Base-by-base conservation (phyloP, 2,329 filamentous ascomycete genomes). In the Alternaria solani region DNA sequence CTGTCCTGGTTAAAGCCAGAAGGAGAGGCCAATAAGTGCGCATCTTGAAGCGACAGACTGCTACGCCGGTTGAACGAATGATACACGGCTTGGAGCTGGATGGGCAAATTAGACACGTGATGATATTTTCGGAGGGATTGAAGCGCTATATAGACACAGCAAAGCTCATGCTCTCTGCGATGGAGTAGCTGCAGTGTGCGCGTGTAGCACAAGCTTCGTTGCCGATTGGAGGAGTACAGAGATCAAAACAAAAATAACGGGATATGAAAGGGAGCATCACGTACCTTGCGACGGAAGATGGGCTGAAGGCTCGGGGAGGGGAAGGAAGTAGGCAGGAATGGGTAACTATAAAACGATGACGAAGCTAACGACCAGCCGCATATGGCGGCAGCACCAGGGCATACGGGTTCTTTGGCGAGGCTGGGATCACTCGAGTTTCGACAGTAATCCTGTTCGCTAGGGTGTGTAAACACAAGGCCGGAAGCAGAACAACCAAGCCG, bases 41-140 rank as follows among this genome's bases (percentile, higher is more conserved):
- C 76, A 78, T 78, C 23, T 74, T 68, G 51, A 55, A 76, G 69
- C 63, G 70, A 73, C 53, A 55, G 72, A 70, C 65, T 68, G 68
- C 57, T 70, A 63, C 61, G 65, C 64, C 62, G 61, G 64, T 61
- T 66, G 63, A 73, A 67, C 57, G 66, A 76, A 53, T 67, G 68
- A 62, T 60, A 69, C 62, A 62, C 63, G 59, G 65, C 64, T 61
- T 55, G 58, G 61, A 61, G 66, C 70, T 74, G 61, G 20, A 36
- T 32, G 32, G 54, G 53, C 70, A 39, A 67, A 70, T 61, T 56
- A 62, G 51, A 51, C 68, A 73, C 65, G 69, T 73, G 63, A 71
- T 51, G 59, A 7, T 44, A 23, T 42, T 23, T 11, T 1, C 14
- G 18, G n/a, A 39, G 5, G 20, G 7, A 34, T 38, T 3, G 23